Percentiles rank a stretch among this genome's conserved stretches.
phyloP scores from a whole-genome alignment of 306 rosid genomes.

The Hippophae tibetana region DNA sequence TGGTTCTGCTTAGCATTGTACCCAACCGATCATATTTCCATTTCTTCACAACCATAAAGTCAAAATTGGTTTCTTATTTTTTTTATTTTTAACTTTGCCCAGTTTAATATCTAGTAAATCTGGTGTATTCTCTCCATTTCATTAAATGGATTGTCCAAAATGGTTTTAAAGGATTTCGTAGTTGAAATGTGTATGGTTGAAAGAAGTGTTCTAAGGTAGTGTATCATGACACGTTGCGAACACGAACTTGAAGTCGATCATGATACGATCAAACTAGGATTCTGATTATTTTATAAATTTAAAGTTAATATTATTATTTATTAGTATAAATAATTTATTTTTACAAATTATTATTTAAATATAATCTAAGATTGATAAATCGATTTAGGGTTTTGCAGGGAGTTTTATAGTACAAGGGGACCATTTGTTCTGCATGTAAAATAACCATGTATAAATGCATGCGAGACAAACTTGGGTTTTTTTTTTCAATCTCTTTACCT shows the following conservation, averaged over 20 bases:
- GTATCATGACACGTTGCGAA: too few species aligned
- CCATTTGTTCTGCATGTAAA: constrained; percentile 34
- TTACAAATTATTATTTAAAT: too few species aligned
- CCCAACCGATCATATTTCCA: too few species aligned
- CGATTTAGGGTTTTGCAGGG: constrained; percentile 4
- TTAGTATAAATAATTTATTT: too few species aligned
- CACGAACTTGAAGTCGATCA: too few species aligned
- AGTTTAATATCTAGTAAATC: too few species aligned
- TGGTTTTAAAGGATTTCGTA: constrained; percentile 11
- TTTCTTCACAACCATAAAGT: neutral
- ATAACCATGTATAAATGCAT: constrained; percentile 18
- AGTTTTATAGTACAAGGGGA: constrained; percentile 17
- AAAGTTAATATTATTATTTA: too few species aligned
- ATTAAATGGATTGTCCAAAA: constrained; percentile 1
- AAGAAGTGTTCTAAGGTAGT: neutral
- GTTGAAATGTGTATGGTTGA: constrained; percentile 24
- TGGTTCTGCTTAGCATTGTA: neutral
- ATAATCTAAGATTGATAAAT: too few species aligned
- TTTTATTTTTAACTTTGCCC: neutral
- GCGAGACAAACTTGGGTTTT: constrained; percentile 38
- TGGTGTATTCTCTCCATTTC: neutral
- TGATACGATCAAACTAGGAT: too few species aligned
- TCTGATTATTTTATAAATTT: too few species aligned
- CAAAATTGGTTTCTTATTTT: neutral
- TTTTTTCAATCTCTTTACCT: neutral